A percentile compares a stretch with the other conserved stretches of the same genome.
These are phyloP conservation scores for Papilionanthe hybrid DNA, from an alignment of 116 monocot species.

Conservation along the genomic window DNA sequence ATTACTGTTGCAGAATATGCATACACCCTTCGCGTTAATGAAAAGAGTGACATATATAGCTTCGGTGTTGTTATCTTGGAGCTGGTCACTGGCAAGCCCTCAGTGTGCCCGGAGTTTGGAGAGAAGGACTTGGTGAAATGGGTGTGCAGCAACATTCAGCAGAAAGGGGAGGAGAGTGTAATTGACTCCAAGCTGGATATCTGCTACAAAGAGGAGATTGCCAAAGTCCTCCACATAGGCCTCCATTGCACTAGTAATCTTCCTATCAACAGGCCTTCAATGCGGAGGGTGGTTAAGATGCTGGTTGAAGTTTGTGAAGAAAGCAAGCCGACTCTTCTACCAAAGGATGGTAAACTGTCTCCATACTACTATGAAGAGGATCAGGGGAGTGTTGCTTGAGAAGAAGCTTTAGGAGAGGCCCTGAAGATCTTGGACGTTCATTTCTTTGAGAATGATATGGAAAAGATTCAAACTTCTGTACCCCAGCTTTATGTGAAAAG, in stretches of 20 bases:
- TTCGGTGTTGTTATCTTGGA: slow-evolving; percentile 67
- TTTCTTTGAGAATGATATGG: too few relatives aligned
- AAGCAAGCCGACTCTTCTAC: slow-evolving; percentile 11
- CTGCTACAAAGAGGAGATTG: slow-evolving; percentile 32
- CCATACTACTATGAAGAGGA: slow-evolving; percentile 36
- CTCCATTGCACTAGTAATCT: slow-evolving; percentile 45
- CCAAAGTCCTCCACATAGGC: slow-evolving; percentile 44
- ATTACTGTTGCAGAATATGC: slow-evolving; percentile 51
- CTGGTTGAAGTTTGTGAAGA: slow-evolving; percentile 27
- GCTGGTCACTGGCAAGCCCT: slow-evolving; percentile 46
- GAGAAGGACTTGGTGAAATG: slow-evolving; percentile 68
- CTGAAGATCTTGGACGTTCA: background rate
- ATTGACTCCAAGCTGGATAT: slow-evolving; percentile 40
- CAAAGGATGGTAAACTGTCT: slow-evolving; percentile 20
- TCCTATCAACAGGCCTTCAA: slow-evolving; percentile 59
- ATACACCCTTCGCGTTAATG: slow-evolving; percentile 65
- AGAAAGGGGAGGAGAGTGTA: slow-evolving; percentile 45
- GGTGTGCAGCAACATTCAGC: slow-evolving; percentile 33
- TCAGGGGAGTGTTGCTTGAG: slow-evolving; percentile 14
- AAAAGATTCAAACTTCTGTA: too few relatives aligned
- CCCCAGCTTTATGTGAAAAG: too few relatives aligned
- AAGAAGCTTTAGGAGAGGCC: background rate
- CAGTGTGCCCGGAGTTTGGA: slow-evolving; percentile 36
- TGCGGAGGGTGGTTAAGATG: slow-evolving; percentile 63
- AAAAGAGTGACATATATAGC: slow-evolving; percentile 74